Conservation (phyloP, 768 basidiomycete species). For the Phanerochaete carnosa region DNA sequence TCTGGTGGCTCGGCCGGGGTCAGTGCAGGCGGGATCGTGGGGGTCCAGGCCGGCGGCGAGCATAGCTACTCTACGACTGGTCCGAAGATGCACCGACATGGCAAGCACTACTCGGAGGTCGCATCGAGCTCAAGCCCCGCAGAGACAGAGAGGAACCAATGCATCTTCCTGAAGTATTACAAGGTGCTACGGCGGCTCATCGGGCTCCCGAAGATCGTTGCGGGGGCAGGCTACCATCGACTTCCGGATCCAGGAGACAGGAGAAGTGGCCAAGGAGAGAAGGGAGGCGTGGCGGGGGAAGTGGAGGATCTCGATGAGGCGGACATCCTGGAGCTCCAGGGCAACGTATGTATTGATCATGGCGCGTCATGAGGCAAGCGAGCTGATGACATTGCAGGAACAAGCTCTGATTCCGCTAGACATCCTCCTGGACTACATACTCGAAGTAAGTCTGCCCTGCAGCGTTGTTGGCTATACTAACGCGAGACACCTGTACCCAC, state of each 20-base stretch:
- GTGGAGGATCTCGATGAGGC: not conserved
- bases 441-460: slow-evolving; percentile 4
- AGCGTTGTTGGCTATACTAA: not conserved
- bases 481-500: not conserved
- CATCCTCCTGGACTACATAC: slow-evolving; percentile 20
- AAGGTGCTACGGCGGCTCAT: slow-evolving; percentile 11
- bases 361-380: not conserved
- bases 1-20: not conserved
- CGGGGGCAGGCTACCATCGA: not conserved
- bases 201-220: not conserved
- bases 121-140: not conserved
- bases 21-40: not conserved
- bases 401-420: not conserved
- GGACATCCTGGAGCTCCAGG: not conserved
- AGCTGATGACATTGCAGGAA: not conserved
- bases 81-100: not conserved
- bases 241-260: not conserved
- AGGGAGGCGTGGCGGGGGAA: not conserved
- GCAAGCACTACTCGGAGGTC: not conserved
- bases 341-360: not conserved
- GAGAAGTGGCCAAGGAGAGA: not conserved
- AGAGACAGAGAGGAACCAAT: slow-evolving; percentile 12
- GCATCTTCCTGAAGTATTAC: slow-evolving; percentile 15
- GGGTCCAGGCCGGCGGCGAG: not conserved
- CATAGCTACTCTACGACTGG: not conserved